These are phyloP conservation scores for Aspergillus coremiiformis DNA, from an alignment of 495 filamentous ascomycete genomes.

Conservation along the genomic window DNA sequence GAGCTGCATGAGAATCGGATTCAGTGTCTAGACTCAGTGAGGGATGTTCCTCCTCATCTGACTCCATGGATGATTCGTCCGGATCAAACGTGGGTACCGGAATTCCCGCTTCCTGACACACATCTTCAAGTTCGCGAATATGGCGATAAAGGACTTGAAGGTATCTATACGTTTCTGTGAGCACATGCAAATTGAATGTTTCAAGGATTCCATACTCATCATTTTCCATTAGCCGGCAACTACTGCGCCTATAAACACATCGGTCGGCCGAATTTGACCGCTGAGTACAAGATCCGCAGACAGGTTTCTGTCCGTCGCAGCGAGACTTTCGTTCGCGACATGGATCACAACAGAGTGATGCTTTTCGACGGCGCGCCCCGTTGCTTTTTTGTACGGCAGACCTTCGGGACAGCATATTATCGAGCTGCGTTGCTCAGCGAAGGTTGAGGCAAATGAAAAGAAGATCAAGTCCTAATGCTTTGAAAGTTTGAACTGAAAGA, in stretches of 20 bases:
- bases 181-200: not conserved
- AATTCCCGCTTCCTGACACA: constrained; percentile 26
- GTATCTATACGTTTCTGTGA: constrained; percentile 16
- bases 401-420: not conserved
- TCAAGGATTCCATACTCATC: constrained; percentile 19
- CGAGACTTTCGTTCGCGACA: constrained; percentile 37
- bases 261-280: constrained; percentile 27
- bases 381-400: not conserved
- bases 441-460: not conserved
- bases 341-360: constrained; percentile 31
- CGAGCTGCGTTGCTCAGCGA: not conserved
- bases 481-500: not conserved
- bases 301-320: constrained; percentile 39
- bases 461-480: not conserved
- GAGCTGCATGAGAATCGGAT: not conserved
- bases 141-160: constrained; percentile 30
- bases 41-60: constrained; percentile 1
- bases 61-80: not conserved
- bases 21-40: not conserved
- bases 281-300: constrained; percentile 36
- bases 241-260: constrained; percentile 30
- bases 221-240: constrained; percentile 32
- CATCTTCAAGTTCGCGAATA: constrained; percentile 32
- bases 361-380: constrained; percentile 19
- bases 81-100: constrained; percentile 10